Conservation (phyloP, 306 rosid genomes). For the Pterocarpus santalinus region DNA sequence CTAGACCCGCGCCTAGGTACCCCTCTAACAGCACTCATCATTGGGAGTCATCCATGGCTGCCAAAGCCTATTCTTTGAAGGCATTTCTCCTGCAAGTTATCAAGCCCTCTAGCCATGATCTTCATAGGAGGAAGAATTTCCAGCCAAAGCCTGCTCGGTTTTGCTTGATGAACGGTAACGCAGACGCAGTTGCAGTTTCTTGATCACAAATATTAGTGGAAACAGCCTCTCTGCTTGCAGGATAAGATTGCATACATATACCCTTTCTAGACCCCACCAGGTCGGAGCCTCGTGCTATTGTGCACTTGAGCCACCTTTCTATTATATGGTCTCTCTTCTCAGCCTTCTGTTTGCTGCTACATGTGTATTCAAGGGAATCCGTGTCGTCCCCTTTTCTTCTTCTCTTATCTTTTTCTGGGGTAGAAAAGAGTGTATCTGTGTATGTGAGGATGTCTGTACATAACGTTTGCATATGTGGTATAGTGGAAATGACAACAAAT, state of each 20-base stretch:
- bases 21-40: neutral
- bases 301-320: too few species aligned
- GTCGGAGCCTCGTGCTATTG: too few species aligned
- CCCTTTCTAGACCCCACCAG: too few species aligned
- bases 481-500: neutral
- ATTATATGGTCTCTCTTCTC: neutral
- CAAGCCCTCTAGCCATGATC: slow-evolving; percentile 63
- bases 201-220: neutral
- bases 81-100: slow-evolving; percentile 56
- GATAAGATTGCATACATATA: too few species aligned
- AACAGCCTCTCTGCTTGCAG: too few species aligned
- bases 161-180: slow-evolving; percentile 47
- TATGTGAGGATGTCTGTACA: neutral
- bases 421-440: neutral
- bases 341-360: neutral
- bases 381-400: neutral
- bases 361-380: neutral
- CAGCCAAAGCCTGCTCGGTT: slow-evolving; percentile 67
- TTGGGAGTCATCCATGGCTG: slow-evolving; percentile 36
- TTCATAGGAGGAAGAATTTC: slow-evolving; percentile 64
- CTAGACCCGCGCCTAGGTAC: slow-evolving; percentile 6
- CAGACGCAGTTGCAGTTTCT: slow-evolving; percentile 42
- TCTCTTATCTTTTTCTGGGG: neutral
- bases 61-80: slow-evolving; percentile 47
- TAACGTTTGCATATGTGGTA: neutral